Conservation (phyloP, 805 yeast species). For the Yamadazyma kitorensis region DNA sequence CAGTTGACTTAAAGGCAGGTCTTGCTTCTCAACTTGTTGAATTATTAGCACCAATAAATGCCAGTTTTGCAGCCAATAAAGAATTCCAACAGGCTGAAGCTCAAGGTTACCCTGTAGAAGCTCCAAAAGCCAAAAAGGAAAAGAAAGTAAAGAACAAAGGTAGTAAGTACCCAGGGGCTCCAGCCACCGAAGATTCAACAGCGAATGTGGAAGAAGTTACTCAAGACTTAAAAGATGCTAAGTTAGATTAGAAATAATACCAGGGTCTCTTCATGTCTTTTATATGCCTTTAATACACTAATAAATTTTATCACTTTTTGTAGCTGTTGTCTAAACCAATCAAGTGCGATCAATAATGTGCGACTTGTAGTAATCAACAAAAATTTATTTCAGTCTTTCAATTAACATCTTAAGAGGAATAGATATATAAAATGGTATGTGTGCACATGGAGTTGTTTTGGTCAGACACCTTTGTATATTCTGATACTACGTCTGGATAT, state of each 20-base stretch:
- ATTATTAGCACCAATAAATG: conserved; percentile 81
- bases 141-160: conserved; percentile 86
- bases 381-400: not conserved
- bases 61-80: conserved; percentile 54
- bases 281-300: not conserved
- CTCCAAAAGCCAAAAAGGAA: conserved; percentile 61
- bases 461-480: too few species aligned
- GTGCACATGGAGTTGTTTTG: not conserved
- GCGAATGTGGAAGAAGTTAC: conserved; percentile 26
- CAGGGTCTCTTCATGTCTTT: not conserved
- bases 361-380: conserved; percentile 5
- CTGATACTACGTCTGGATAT: too few species aligned
- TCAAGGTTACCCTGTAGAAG: conserved; percentile 81
- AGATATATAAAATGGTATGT: conserved; percentile 12
- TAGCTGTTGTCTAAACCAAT: conserved; percentile 2
- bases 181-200: conserved; percentile 1
- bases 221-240: conserved; percentile 11
- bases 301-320: not conserved
- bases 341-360: conserved; percentile 2
- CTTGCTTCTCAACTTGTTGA: conserved; percentile 81
- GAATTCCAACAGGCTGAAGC: conserved; percentile 75
- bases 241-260: conserved; percentile 1
- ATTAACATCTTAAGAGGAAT: conserved; percentile 1
- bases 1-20: conserved; percentile 93
- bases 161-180: conserved; percentile 75